These are phyloP conservation scores for Colletotrichum acutatum DNA, from an alignment of 2,329 filamentous ascomycete genomes.

Conservation along the genomic window DNA sequence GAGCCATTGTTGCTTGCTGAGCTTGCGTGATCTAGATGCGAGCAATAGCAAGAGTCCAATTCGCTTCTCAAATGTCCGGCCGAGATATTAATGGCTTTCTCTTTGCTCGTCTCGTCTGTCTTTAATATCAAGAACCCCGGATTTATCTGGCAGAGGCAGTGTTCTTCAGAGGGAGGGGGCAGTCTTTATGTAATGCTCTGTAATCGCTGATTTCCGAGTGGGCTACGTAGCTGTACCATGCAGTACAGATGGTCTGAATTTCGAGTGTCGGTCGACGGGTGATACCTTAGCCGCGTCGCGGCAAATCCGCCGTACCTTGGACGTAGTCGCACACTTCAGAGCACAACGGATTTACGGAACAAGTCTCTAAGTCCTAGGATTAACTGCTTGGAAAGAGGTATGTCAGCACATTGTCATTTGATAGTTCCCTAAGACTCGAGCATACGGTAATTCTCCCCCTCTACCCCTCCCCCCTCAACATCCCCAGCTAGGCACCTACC, in stretches of 20 bases:
- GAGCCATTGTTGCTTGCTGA: slow-evolving; percentile 14
- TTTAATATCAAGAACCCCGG: neutral
- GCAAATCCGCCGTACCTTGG: neutral
- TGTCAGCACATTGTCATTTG: neutral
- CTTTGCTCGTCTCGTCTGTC: neutral
- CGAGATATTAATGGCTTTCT: neutral
- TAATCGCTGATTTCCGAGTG: slow-evolving; percentile 30
- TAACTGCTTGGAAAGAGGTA: neutral
- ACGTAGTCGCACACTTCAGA: too few relatives aligned
- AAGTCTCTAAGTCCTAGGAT: neutral
- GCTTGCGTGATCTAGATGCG: neutral
- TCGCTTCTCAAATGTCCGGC: neutral
- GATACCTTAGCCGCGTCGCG: neutral
- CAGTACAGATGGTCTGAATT: neutral
- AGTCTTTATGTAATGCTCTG: slow-evolving; percentile 36
- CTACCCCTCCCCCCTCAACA: neutral
- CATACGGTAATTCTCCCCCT: neutral
- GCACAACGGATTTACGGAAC: neutral
- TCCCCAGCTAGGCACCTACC: neutral
- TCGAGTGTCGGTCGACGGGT: neutral
- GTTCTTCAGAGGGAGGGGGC: neutral
- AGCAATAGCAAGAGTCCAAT: neutral
- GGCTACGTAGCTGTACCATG: neutral
- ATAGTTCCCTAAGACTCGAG: neutral
- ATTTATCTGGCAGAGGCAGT: neutral